Evolutionary conservation across 805 yeast species (phyloP), one percentile per base, ranked within the genome.

Genomic region (fission yeast (Schizosaccharomyces pombe)): DNA sequence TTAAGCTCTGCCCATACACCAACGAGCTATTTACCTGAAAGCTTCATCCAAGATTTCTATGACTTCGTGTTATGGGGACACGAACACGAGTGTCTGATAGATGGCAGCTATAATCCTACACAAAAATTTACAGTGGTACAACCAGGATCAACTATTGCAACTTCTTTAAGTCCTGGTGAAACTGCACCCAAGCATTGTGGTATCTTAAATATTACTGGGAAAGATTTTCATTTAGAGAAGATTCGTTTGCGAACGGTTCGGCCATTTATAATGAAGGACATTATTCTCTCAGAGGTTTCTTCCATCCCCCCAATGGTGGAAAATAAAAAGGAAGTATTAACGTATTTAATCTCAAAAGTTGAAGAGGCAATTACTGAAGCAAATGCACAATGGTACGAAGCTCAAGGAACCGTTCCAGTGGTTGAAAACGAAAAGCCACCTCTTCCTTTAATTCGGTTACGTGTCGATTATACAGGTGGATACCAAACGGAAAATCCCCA

Each of bases 31-130:
- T 69, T 91, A 3, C 97, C 96, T 4, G 97, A 87, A 58, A 73
- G 72, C 54, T 82, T 83, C 60, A 67, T 91, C 26, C 98, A 97
- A 0, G 69, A 73, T 6, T 86, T 87, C 63, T 62, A 91, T 52
- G 86, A 91, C 62, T 70, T 89, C 56, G 79, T 91, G 0, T 68
- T 87, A 1, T 91, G 98, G 98, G 98, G 98, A 16, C 98, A 91
- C 65, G 98, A 91, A 64, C 98, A 91, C 66, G 96, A 91, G 63
- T 85, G 96, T 62, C 72, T 80, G 3, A 84, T 89, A 0, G 76
- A 75, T 56, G 77, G 94, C 0, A 73, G 71, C 1, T 57, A 61
- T 3, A 75, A 73, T 57, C 70, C 76, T 1, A 72, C 72, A 9
- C 74, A 74, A 2, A 81, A 80, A 0, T 85, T 89, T 62, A 77